phyloP scores from a whole-genome alignment of 768 basidiomycete species.

The Collybia sordida region DNA sequence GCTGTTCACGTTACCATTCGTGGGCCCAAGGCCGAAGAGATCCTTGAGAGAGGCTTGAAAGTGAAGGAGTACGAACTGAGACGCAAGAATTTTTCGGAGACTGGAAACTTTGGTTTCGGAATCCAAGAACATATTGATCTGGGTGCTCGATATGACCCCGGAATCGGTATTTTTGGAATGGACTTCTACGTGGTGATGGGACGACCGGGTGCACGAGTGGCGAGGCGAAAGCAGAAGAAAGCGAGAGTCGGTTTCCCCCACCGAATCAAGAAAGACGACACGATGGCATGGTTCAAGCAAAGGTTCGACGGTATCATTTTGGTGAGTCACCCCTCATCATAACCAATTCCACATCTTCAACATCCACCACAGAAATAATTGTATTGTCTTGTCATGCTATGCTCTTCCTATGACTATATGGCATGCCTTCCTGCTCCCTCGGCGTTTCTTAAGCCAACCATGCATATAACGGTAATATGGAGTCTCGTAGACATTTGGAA shows the following conservation, averaged over 20 bases:
- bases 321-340: constrained; percentile 43
- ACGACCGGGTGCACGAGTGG: constrained; percentile 89
- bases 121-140: constrained; percentile 99
- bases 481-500: not conserved
- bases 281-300: constrained; percentile 99
- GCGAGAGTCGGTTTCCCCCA: constrained; percentile 85
- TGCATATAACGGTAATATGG: not conserved
- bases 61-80: constrained; percentile 99
- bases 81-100: constrained; percentile 97
- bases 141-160: constrained; percentile 97
- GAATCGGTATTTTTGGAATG: constrained; percentile 99
- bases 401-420: constrained; percentile 23
- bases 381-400: constrained; percentile 4
- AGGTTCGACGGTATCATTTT: constrained; percentile 97
- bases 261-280: constrained; percentile 94
- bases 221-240: constrained; percentile 87
- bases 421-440: constrained; percentile 12
- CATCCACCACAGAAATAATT: constrained; percentile 18
- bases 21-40: constrained; percentile 99
- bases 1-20: constrained; percentile 98
- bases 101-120: constrained; percentile 99
- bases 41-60: constrained; percentile 97
- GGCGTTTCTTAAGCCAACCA: not conserved
- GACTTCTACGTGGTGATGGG: constrained; percentile 99
- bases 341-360: not conserved